phyloP scores from a whole-genome alignment of 306 rosid species.

The barrel medic (Medicago truncatula) region MtrunA17r5.0-ANR NC_053046.1:34553001-34553500 shows the following conservation, averaged over 20 bases:
- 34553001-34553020: conserved; percentile 58
- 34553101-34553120: conserved; percentile 75
- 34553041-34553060: conserved; percentile 76
- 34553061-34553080: conserved; percentile 61
- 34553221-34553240: conserved; percentile 81
- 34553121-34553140: conserved; percentile 74
- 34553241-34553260: conserved; percentile 51
- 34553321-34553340: neutral
- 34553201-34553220: conserved; percentile 65
- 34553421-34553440: neutral
- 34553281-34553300: neutral
- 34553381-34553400: neutral
- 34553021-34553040: conserved; percentile 68
- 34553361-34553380: neutral
- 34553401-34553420: rapidly evolving
- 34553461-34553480: neutral
- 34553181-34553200: conserved; percentile 85
- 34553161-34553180: conserved; percentile 84
- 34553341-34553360: neutral
- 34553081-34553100: conserved; percentile 68
- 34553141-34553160: conserved; percentile 79
- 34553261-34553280: too few species aligned
- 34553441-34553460: neutral
- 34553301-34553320: neutral
- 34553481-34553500: neutral